Conservation (phyloP, 139 green algal species). For the Tetratostichococcus sp. region DNA sequence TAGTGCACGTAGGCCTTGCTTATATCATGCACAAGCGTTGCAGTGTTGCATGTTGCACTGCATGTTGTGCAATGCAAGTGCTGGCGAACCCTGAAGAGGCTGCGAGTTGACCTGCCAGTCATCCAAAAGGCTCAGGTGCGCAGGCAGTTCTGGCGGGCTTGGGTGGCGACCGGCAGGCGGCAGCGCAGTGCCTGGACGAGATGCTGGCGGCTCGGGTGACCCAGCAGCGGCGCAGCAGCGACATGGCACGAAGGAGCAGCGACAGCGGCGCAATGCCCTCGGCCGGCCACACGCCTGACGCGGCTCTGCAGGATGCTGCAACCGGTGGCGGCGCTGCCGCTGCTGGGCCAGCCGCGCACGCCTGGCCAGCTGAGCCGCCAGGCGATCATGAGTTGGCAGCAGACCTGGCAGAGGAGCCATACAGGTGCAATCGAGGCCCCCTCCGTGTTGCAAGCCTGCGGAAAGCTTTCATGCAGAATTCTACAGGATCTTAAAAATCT, state of each 20-base stretch:
- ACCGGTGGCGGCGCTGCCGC: no score
- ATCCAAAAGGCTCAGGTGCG: not conserved
- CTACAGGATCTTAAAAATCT: not conserved
- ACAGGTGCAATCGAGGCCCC: not conserved
- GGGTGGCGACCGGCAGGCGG: not conserved
- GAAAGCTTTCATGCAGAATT: not conserved
- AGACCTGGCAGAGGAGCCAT: not conserved
- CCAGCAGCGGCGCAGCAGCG: not conserved
- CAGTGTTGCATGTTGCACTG: not conserved
- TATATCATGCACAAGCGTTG: no score
- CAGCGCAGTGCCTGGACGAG: slow-evolving; percentile 11
- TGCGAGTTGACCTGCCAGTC: not conserved
- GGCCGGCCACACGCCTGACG: not conserved
- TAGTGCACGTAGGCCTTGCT: slow-evolving; percentile 2
- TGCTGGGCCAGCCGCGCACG: not conserved
- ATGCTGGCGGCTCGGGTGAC: slow-evolving; percentile 1
- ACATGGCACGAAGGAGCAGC: not conserved
- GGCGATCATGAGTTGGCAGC: not conserved
- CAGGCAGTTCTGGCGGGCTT: slow-evolving; percentile 9
- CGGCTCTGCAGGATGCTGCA: not conserved
- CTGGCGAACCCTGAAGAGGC: no score
- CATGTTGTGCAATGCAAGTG: no score
- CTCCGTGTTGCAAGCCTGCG: no score
- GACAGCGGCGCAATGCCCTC: not conserved
- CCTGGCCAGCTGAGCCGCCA: not conserved